Evolutionary conservation across 225 moss, liverwort and hornwort genomes (phyloP).

Genomic region (Sphagnum tenellum): DNA sequence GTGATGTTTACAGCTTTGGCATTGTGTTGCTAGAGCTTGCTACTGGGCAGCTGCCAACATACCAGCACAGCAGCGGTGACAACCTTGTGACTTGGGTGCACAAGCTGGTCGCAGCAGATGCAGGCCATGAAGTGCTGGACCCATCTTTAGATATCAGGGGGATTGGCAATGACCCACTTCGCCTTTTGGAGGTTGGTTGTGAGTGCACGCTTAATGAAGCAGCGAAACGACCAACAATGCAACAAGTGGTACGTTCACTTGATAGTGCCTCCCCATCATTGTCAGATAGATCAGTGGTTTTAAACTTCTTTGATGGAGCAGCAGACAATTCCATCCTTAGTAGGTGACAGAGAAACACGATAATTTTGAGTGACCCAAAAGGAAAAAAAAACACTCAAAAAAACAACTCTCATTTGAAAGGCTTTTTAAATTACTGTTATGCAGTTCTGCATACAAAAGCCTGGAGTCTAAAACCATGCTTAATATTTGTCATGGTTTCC

Average conservation of each 20-base stretch:
- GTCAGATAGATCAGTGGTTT: no score
- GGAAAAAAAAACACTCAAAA: no score
- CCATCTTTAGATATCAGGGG: slow-evolving; percentile 27
- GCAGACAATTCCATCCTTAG: no score
- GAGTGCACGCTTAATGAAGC: slow-evolving; percentile 45
- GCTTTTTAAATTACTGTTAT: no score
- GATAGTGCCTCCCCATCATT: no score
- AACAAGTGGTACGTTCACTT: slow-evolving; percentile 24
- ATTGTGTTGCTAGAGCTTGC: slow-evolving; percentile 45
- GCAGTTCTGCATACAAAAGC: no score
- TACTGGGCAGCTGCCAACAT: slow-evolving; percentile 41
- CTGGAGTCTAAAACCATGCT: no score
- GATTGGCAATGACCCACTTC: slow-evolving; percentile 34
- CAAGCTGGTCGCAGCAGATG: slow-evolving; percentile 25
- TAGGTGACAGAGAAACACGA: no score
- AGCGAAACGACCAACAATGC: slow-evolving; percentile 36
- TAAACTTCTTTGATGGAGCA: no score
- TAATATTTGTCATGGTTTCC: no score
- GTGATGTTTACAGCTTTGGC: slow-evolving; percentile 66
- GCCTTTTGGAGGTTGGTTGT: slow-evolving; percentile 29
- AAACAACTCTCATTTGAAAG: no score
- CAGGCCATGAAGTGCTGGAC: slow-evolving; percentile 22
- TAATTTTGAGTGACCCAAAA: no score
- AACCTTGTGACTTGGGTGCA: slow-evolving; percentile 46
- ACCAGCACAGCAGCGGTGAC: slow-evolving; percentile 30